These are phyloP conservation scores for Cladorrhinum sp. DNA, from an alignment of 2,329 filamentous ascomycete genomes.

Conservation along the genomic window DNA sequence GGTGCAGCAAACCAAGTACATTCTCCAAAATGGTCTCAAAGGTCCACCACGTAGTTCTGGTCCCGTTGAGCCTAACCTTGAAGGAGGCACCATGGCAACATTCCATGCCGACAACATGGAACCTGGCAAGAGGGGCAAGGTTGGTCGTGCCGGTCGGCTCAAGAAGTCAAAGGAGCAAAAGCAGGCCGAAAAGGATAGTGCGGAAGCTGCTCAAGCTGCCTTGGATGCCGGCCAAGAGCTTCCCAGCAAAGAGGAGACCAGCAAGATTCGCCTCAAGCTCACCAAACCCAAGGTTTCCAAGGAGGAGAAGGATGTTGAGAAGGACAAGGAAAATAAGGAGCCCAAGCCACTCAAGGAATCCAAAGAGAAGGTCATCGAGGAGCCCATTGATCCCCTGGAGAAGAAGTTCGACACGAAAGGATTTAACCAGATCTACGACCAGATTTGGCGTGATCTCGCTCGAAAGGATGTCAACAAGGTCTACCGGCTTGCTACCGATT, in stretches of 20 bases:
- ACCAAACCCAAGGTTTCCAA: constrained; percentile 48
- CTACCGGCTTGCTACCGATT: constrained; percentile 81
- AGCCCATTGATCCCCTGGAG: constrained; percentile 51
- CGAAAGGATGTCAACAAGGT: constrained; percentile 93
- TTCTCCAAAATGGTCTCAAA: constrained; percentile 82
- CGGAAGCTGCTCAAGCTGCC: constrained; percentile 83
- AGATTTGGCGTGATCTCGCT: constrained; percentile 93
- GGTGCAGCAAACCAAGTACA: constrained; percentile 82
- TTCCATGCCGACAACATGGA: constrained; percentile 69
- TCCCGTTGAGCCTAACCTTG: constrained; percentile 73
- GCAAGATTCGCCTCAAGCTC: constrained; percentile 62
- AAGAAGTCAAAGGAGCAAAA: constrained; percentile 92
- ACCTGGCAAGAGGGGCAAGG: constrained; percentile 47
- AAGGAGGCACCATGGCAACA: constrained; percentile 80
- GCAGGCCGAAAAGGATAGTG: constrained; percentile 75
- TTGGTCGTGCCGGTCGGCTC: constrained; percentile 61
- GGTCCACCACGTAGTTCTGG: constrained; percentile 67
- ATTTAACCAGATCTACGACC: constrained; percentile 95
- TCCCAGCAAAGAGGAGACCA: constrained; percentile 55
- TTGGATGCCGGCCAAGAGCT: constrained; percentile 75
- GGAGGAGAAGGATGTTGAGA: constrained; percentile 42
- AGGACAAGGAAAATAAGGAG: constrained; percentile 51
- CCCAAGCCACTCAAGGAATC: constrained; percentile 41
- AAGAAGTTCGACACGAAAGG: constrained; percentile 80
- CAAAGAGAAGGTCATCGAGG: constrained; percentile 44